phyloP scores from a whole-genome alignment of 2,329 filamentous ascomycete species.

The Trichophyton benhamiae region DNA sequence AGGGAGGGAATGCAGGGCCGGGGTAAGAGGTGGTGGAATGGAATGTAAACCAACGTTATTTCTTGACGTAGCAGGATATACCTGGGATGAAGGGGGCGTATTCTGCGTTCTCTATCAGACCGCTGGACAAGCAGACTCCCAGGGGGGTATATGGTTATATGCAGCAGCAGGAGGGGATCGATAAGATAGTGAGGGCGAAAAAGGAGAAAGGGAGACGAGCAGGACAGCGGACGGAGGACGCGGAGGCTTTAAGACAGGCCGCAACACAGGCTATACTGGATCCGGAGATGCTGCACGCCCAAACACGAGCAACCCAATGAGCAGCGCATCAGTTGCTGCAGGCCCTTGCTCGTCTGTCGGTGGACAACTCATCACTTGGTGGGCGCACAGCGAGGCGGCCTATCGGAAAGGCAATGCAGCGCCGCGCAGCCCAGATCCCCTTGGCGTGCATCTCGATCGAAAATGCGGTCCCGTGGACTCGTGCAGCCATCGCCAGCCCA shows the following conservation, averaged over 20 bases:
- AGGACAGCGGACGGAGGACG: neutral
- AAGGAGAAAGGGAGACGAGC: constrained; percentile 1
- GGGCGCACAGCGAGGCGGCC: constrained; percentile 9
- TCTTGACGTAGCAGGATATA: neutral
- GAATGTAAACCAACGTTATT: constrained; percentile 1
- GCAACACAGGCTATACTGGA: constrained; percentile 3
- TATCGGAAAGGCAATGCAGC: constrained; percentile 4
- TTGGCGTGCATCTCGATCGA: neutral
- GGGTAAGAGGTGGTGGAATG: neutral
- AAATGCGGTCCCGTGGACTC: neutral
- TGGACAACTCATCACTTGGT: constrained; percentile 3
- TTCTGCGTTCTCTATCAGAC: neutral
- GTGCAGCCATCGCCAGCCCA: neutral
- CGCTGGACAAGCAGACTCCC: neutral
- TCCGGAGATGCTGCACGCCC: neutral
- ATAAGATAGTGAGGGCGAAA: neutral
- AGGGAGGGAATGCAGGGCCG: neutral
- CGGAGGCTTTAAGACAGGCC: neutral
- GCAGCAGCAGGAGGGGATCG: neutral
- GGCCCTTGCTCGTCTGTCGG: neutral
- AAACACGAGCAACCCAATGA: constrained; percentile 3
- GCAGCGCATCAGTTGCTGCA: neutral
- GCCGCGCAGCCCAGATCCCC: neutral
- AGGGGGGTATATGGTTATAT: neutral
- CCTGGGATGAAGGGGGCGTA: neutral